phyloP scores from a whole-genome alignment of 2,329 filamentous ascomycete species.

The Botryotinia calthae region DNA sequence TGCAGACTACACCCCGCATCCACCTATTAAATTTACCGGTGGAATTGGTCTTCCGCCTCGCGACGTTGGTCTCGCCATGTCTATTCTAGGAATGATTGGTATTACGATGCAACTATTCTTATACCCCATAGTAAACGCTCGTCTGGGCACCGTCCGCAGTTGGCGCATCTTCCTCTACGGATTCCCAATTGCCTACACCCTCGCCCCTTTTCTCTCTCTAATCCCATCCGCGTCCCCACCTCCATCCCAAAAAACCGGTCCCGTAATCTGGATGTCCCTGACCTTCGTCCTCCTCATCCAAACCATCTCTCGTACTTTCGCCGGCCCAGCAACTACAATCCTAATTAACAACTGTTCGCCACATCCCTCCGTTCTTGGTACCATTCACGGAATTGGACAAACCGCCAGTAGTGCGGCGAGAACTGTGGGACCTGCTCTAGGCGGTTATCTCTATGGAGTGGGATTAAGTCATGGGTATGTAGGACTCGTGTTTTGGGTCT shows the following conservation, averaged over 20 bases:
- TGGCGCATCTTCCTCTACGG: constrained; percentile 67
- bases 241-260: constrained; percentile 34
- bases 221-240: constrained; percentile 48
- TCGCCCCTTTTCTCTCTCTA: constrained; percentile 69
- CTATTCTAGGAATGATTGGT: constrained; percentile 73
- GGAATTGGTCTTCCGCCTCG: constrained; percentile 71
- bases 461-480: constrained; percentile 57
- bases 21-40: constrained; percentile 54
- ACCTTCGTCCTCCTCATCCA: constrained; percentile 55
- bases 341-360: constrained; percentile 56
- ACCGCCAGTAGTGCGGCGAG: constrained; percentile 57
- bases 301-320: constrained; percentile 67
- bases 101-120: constrained; percentile 69
- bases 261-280: constrained; percentile 32
- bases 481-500: constrained; percentile 44
- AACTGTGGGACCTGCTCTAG: constrained; percentile 58
- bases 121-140: constrained; percentile 65
- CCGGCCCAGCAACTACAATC: constrained; percentile 31
- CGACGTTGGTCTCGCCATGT: constrained; percentile 73
- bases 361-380: constrained; percentile 56
- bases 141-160: constrained; percentile 64
- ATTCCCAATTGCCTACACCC: constrained; percentile 67
- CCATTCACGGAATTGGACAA: constrained; percentile 57
- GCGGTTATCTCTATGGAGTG: constrained; percentile 59
- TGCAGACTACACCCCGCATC: constrained; percentile 50